Evolutionary conservation across 352 stramenopile genomes (phyloP).

Genomic region (Albugo candida): DNA sequence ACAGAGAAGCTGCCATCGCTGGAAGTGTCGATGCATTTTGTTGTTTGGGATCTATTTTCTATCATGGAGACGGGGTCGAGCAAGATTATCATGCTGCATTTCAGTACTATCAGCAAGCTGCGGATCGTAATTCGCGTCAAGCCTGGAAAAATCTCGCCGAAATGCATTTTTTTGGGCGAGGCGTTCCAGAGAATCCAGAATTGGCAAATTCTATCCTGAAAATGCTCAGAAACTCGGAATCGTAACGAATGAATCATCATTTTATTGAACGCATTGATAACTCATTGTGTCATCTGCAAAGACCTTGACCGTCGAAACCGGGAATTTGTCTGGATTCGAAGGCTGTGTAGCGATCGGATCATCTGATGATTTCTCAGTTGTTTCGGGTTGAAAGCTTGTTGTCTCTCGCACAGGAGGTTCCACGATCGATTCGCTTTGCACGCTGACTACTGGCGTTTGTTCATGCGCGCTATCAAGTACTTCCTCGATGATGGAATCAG

Average conservation of each 20-base stretch:
- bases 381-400: too few species aligned
- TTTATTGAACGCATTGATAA: not conserved
- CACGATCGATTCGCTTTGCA: too few species aligned
- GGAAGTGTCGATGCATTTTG: conserved; percentile 53
- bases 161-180: conserved; percentile 62
- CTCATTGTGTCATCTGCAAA: too few species aligned
- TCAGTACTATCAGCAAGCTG: conserved; percentile 72
- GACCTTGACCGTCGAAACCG: too few species aligned
- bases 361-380: too few species aligned
- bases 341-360: too few species aligned
- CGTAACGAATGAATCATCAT: conserved; percentile 1
- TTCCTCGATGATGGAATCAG: too few species aligned
- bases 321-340: too few species aligned
- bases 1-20: conserved; percentile 39
- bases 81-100: conserved; percentile 64
- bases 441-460: too few species aligned
- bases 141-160: conserved; percentile 79
- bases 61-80: conserved; percentile 46
- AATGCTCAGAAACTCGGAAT: conserved; percentile 55
- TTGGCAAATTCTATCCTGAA: conserved; percentile 70
- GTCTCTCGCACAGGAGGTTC: too few species aligned
- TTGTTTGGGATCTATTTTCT: conserved; percentile 64
- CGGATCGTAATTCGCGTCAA: conserved; percentile 63
- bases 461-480: too few species aligned
- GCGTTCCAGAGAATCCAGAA: conserved; percentile 56